Conservation (phyloP, 2,329 filamentous ascomycete genomes). For the Cercospora sp. region DNA sequence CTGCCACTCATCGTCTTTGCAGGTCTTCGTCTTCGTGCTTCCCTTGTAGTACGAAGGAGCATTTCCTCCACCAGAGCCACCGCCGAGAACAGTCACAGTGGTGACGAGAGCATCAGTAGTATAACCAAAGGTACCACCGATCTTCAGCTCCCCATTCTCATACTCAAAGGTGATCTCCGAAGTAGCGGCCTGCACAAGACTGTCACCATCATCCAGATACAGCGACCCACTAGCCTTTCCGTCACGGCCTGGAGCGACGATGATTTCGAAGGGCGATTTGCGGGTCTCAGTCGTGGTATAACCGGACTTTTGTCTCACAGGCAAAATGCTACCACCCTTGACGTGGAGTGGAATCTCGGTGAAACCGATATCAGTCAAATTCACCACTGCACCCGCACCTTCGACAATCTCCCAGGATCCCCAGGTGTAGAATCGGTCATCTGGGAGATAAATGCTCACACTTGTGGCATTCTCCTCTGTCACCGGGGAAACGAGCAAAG, state of each 20-base stretch:
- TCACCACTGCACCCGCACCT: slow-evolving; percentile 49
- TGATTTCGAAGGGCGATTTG: slow-evolving; percentile 65
- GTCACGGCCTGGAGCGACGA: slow-evolving; percentile 64
- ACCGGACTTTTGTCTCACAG: slow-evolving; percentile 54
- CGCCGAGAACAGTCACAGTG: slow-evolving; percentile 15
- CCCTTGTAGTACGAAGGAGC: slow-evolving; percentile 12
- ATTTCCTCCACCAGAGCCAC: neutral
- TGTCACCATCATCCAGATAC: slow-evolving; percentile 77
- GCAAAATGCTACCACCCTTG: slow-evolving; percentile 63
- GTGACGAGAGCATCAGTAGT: slow-evolving; percentile 14
- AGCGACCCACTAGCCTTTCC: slow-evolving; percentile 66
- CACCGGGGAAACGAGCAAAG: slow-evolving; percentile 58
- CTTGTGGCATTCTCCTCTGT: slow-evolving; percentile 52
- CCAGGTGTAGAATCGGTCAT: slow-evolving; percentile 61
- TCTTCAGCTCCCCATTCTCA: slow-evolving; percentile 42
- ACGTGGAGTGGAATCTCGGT: slow-evolving; percentile 66
- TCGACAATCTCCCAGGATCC: slow-evolving; percentile 51
- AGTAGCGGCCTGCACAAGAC: slow-evolving; percentile 57
- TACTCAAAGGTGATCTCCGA: slow-evolving; percentile 62
- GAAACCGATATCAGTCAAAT: slow-evolving; percentile 44
- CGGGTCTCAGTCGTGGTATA: slow-evolving; percentile 65
- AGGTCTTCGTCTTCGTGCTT: slow-evolving; percentile 4
- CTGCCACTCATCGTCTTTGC: slow-evolving; percentile 3
- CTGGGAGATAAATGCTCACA: slow-evolving; percentile 57
- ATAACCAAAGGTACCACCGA: slow-evolving; percentile 17